phyloP scores from a whole-genome alignment of 2,329 filamentous ascomycete genomes.

The Pseudocercospora pini-densiflorae region DNA sequence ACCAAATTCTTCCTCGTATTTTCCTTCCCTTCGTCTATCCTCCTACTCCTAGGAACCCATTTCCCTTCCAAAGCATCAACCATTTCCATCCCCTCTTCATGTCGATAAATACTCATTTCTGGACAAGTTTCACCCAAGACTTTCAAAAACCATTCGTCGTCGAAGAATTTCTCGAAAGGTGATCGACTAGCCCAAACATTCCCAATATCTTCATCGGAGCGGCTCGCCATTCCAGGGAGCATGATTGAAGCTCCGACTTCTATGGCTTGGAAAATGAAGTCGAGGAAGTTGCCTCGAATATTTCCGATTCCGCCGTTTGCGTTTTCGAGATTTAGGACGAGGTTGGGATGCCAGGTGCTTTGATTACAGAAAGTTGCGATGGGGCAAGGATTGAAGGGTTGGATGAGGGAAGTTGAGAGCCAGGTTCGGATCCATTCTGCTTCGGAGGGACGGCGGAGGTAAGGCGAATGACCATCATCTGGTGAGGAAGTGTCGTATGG shows the following conservation, averaged over 20 bases:
- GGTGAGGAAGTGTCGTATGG: conserved; percentile 16
- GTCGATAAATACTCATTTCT: conserved; percentile 34
- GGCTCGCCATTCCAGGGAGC: conserved; percentile 24
- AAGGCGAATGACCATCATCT: background rate
- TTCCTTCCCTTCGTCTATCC: conserved; percentile 29
- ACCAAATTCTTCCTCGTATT: conserved; percentile 25
- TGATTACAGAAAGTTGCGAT: conserved; percentile 40
- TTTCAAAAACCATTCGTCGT: conserved; percentile 35
- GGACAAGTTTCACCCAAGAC: conserved; percentile 32
- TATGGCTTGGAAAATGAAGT: conserved; percentile 21
- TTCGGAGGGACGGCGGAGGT: background rate
- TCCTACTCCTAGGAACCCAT: conserved; percentile 31
- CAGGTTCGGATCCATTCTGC: conserved; percentile 33
- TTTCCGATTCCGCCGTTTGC: conserved; percentile 49
- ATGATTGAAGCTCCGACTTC: conserved; percentile 48
- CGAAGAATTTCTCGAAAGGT: conserved; percentile 35
- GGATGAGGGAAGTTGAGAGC: conserved; percentile 31
- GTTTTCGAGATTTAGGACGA: conserved; percentile 52
- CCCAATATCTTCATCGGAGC: conserved; percentile 25
- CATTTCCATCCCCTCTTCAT: conserved; percentile 20
- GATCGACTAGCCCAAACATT: conserved; percentile 30
- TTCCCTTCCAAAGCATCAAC: conserved; percentile 26
- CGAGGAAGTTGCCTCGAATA: conserved; percentile 20
- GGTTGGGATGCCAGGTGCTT: conserved; percentile 46
- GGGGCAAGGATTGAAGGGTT: conserved; percentile 32